Conservation (phyloP, 371 early-diverging fungal species). For the Fennellomyces sp. region DNA sequence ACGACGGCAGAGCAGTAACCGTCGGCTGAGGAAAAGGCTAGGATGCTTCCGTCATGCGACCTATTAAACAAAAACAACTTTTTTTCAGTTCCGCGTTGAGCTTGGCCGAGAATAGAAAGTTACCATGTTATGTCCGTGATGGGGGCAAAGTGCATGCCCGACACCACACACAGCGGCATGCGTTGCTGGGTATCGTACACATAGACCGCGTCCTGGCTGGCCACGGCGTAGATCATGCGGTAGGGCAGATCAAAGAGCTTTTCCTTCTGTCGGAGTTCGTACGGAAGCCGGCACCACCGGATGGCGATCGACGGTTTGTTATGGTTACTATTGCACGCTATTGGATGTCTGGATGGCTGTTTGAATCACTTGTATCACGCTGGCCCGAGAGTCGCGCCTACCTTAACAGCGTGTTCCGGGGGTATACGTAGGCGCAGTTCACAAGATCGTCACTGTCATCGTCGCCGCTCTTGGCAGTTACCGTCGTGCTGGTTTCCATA, state of each 20-base stretch:
- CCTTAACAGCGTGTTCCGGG: constrained; percentile 32
- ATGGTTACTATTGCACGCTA: constrained; percentile 71
- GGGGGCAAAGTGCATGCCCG: constrained; percentile 88
- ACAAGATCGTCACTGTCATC: constrained; percentile 27
- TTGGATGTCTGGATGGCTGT: constrained; percentile 73
- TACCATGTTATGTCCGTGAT: constrained; percentile 90
- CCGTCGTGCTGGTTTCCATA: constrained; percentile 8
- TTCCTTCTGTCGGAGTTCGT: constrained; percentile 39
- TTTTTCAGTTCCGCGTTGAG: too few species aligned
- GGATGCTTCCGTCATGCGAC: constrained; percentile 74
- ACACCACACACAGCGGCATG: constrained; percentile 71
- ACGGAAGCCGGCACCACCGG: constrained; percentile 70
- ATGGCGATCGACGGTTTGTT: constrained; percentile 82
- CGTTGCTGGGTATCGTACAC: constrained; percentile 87
- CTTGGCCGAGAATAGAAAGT: constrained; percentile 3
- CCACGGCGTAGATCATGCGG: constrained; percentile 86
- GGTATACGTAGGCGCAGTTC: constrained; percentile 45
- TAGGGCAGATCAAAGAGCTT: constrained; percentile 64
- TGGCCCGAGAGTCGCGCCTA: too few species aligned
- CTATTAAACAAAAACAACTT: too few species aligned
- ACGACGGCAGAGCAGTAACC: constrained; percentile 88
- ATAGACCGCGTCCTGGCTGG: constrained; percentile 81
- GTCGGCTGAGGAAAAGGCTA: constrained; percentile 84
- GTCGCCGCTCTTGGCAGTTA: constrained; percentile 1
- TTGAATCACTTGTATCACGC: background rate